These are phyloP conservation scores for Botrytis galanthina DNA, from an alignment of 2,329 filamentous ascomycete species.

Conservation along the genomic window DNA sequence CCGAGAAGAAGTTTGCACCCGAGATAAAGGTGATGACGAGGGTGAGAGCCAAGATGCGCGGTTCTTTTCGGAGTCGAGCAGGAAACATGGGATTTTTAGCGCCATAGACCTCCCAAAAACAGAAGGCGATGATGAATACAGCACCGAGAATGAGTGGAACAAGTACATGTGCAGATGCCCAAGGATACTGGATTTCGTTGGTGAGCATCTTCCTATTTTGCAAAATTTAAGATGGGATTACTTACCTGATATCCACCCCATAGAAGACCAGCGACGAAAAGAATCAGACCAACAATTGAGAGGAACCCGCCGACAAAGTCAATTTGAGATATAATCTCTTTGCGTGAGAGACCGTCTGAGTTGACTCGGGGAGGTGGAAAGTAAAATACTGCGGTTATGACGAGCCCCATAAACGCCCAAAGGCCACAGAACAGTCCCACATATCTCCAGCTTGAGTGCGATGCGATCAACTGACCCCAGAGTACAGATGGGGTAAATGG, in stretches of 20 bases:
- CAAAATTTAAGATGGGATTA: background rate
- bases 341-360: constrained; percentile 40
- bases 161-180: constrained; percentile 55
- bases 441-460: constrained; percentile 51
- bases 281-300: constrained; percentile 48
- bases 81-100: constrained; percentile 46
- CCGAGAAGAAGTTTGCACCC: constrained; percentile 49
- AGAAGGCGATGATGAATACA: constrained; percentile 47
- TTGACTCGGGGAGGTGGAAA: constrained; percentile 50
- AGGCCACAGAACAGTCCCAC: constrained; percentile 52
- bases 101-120: constrained; percentile 53
- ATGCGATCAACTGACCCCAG: constrained; percentile 55
- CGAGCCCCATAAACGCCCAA: constrained; percentile 52
- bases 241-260: constrained; percentile 54
- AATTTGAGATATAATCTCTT: constrained; percentile 45
- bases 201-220: constrained; percentile 31
- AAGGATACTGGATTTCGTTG: constrained; percentile 57
- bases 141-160: constrained; percentile 52
- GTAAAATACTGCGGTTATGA: constrained; percentile 52
- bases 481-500: constrained; percentile 61
- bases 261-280: constrained; percentile 50
- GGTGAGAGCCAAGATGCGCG: constrained; percentile 51
- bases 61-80: constrained; percentile 54
- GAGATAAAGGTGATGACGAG: constrained; percentile 58
- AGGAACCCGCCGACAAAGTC: constrained; percentile 53